These are phyloP conservation scores for Wilhelminamyces savonicus DNA, from an alignment of 805 yeast species.

Conservation along the genomic window DNA sequence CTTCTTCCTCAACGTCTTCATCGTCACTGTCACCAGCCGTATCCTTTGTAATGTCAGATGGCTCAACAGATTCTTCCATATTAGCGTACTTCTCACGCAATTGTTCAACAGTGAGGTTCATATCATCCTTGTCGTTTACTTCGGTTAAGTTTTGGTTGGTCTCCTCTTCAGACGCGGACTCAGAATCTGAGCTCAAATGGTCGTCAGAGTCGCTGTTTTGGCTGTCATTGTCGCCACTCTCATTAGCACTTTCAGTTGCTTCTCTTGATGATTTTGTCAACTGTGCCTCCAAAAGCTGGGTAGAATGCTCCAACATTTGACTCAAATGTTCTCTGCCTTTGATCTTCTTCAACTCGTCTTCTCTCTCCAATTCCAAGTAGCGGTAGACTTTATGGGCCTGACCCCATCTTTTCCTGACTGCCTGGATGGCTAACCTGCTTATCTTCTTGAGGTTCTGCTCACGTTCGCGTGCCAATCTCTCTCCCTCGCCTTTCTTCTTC, in stretches of 20 bases:
- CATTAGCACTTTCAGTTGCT: conserved; percentile 15
- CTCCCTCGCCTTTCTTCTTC: conserved; percentile 82
- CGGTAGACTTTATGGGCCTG: conserved; percentile 78
- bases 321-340: conserved; percentile 84
- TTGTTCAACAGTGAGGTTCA: conserved; percentile 48
- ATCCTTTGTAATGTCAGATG: conserved; percentile 2
- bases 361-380: conserved; percentile 68
- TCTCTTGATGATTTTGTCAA: conserved; percentile 37
- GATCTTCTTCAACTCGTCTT: conserved; percentile 69
- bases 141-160: conserved; percentile 5
- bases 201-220: conserved; percentile 18
- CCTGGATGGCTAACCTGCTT: conserved; percentile 76
- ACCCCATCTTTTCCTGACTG: conserved; percentile 86
- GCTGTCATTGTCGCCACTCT: conserved; percentile 11
- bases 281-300: conserved; percentile 84
- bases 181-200: conserved; percentile 11
- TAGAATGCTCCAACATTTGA: conserved; percentile 85
- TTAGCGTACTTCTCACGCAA: conserved; percentile 50
- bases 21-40: conserved; percentile 5
- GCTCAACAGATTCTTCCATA: conserved; percentile 20
- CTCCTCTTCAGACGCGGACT: conserved; percentile 14
- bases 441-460: conserved; percentile 63
- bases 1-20: conserved; percentile 3
- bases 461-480: conserved; percentile 66
- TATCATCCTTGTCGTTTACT: conserved; percentile 32